phyloP scores from a whole-genome alignment of 228 moss, liverwort and hornwort species.

The Sphagnum magellanicum region DNA sequence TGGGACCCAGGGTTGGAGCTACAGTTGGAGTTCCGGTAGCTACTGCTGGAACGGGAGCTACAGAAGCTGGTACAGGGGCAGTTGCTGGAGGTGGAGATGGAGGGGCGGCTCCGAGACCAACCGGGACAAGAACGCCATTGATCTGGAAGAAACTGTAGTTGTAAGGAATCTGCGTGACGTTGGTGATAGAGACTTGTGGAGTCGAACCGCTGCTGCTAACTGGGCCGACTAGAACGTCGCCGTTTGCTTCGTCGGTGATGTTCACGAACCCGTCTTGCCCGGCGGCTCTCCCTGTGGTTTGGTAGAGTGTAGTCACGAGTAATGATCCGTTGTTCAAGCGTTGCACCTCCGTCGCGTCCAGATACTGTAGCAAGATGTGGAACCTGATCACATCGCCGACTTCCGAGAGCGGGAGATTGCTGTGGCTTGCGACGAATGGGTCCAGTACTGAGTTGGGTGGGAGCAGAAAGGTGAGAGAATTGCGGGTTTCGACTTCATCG shows the following conservation, averaged over 20 bases:
- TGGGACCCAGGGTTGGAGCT: conserved; percentile 8
- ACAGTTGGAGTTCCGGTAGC: conserved; percentile 7
- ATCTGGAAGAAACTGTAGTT: conserved; percentile 57
- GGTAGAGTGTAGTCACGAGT: conserved; percentile 50
- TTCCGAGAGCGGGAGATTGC: not conserved
- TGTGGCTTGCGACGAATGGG: not conserved
- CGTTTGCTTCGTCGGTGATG: conserved; percentile 28
- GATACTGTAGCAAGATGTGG: conserved; percentile 47
- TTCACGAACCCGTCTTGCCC: conserved; percentile 50
- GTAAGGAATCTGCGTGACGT: conserved; percentile 48
- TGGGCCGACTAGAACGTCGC: conserved; percentile 23
- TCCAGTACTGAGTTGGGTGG: not conserved
- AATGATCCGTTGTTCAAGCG: conserved; percentile 12
- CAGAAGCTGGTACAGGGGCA: not conserved
- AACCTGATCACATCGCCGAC: conserved; percentile 33
- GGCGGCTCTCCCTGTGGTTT: conserved; percentile 53
- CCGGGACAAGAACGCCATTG: conserved; percentile 13
- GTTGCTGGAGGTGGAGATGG: conserved; percentile 2
- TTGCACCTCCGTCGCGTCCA: conserved; percentile 22
- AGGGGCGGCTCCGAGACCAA: conserved; percentile 1
- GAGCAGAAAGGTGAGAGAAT: conserved; percentile 6
- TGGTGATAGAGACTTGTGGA: conserved; percentile 28
- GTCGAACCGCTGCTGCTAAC: conserved; percentile 10
- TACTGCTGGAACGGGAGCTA: conserved; percentile 7
- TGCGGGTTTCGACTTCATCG: not conserved